Base-by-base conservation (phyloP, 2,329 filamentous ascomycete genomes). In the Talaromyces pinophilus region DNA sequence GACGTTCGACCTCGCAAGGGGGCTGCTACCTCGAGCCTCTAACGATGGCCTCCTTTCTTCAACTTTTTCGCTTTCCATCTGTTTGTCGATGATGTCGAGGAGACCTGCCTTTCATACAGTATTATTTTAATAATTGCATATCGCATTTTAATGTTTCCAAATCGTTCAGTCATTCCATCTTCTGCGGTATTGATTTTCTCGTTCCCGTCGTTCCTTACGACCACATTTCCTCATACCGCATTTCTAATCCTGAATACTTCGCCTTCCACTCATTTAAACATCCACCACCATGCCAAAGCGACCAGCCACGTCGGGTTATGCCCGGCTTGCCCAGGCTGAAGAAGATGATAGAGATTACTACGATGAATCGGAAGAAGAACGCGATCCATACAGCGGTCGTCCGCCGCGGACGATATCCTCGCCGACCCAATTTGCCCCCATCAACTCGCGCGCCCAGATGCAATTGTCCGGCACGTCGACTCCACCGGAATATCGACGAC, bases 271-370 rank as follows among this genome's bases (percentile, higher is more conserved):
- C 38, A 57, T 55, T 65, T 68, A 44, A 17, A 25, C 42, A 50
- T 13, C 52, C 42, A 59, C 59, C 59, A 82, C 74, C 69, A 92
- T 92, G 90, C 85, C 89, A 73, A 87, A 86, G 76, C 86, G 89
- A 66, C 91, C 90, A 68, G 85, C 90, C 67, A 91, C 90, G 52
- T 93, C 92, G 70, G 92, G 92, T 78, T 95, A 95, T 81, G 91
- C 92, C 79, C 90, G 90, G 75, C 88, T 95, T 67, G 89, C 91
- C 69, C 92, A 95, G 80, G 91, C 91, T 71, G 91, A 93, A 75
- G 88, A 90, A 71, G 79, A 90, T 71, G 79, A 82, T 62, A 71
- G 75, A 70, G 71, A 72, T 57, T 74, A 77, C 55, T 76, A 78
- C 64, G 84, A 90, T 73, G 89, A 88, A 77, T 89, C 90, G 74